phyloP scores from a whole-genome alignment of 2,329 filamentous ascomycete species.

The Daldinia sp. region DNA sequence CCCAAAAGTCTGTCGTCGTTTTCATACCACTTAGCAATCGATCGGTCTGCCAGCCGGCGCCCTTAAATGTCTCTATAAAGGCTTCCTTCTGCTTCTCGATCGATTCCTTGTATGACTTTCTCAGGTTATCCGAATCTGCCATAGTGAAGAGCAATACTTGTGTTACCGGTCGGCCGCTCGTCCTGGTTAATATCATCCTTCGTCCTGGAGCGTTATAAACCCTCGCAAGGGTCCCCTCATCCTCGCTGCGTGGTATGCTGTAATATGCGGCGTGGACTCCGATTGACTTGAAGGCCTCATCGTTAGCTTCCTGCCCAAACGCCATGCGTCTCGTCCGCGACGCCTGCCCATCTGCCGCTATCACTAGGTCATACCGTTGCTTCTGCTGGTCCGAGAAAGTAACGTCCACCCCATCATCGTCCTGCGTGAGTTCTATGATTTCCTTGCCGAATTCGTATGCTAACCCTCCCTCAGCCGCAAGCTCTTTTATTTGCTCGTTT shows the following conservation, averaged over 20 bases:
- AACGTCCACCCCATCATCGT: constrained; percentile 42
- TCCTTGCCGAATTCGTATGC: constrained; percentile 45
- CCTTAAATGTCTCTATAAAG: constrained; percentile 10
- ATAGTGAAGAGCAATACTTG: constrained; percentile 45
- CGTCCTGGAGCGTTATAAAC: constrained; percentile 48
- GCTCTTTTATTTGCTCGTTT: constrained; percentile 28
- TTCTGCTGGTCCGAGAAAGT: constrained; percentile 53
- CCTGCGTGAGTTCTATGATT: constrained; percentile 41
- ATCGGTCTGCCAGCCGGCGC: constrained; percentile 23
- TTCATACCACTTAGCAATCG: constrained; percentile 11
- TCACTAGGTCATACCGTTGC: constrained; percentile 57
- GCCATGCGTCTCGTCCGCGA: constrained; percentile 54
- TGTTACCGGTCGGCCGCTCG: constrained; percentile 44
- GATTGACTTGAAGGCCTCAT: constrained; percentile 39
- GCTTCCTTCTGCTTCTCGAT: constrained; percentile 25
- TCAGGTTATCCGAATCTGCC: constrained; percentile 12
- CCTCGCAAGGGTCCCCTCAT: constrained; percentile 44
- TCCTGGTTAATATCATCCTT: constrained; percentile 50
- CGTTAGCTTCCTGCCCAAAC: constrained; percentile 40
- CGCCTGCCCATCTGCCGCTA: constrained; percentile 61
- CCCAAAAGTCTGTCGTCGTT: constrained; percentile 20
- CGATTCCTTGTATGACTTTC: constrained; percentile 15
- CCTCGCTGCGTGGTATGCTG: constrained; percentile 45
- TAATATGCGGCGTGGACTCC: constrained; percentile 50
- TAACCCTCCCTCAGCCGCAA: constrained; percentile 22